Percentiles rank a stretch among this genome's conserved stretches.
phyloP scores from a whole-genome alignment of 2,329 filamentous ascomycete species.

The Cladophialophora carrionii region DNA sequence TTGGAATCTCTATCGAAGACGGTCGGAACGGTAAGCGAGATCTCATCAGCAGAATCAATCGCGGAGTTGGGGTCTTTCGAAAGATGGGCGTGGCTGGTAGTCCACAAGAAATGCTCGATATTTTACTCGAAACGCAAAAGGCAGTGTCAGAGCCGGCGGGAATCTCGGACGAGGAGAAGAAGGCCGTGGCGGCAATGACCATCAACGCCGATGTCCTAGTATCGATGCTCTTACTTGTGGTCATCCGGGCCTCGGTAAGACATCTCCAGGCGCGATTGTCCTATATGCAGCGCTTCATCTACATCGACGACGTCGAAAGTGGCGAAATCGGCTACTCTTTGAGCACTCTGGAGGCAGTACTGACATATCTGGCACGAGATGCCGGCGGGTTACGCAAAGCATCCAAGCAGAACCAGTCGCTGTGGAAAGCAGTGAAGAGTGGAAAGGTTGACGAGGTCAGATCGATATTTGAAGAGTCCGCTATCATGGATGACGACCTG shows the following conservation, averaged over 20 bases:
- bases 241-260: slow-evolving; percentile 85
- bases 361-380: slow-evolving; percentile 83
- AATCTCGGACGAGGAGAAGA: slow-evolving; percentile 54
- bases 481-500: slow-evolving; percentile 50
- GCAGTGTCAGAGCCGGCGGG: slow-evolving; percentile 68
- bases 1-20: slow-evolving; percentile 83
- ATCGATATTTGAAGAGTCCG: slow-evolving; percentile 75
- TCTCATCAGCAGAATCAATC: slow-evolving; percentile 73
- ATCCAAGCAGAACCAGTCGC: slow-evolving; percentile 78
- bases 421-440: slow-evolving; percentile 85
- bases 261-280: slow-evolving; percentile 84
- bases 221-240: slow-evolving; percentile 84
- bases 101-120: slow-evolving; percentile 86
- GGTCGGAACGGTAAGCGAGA: slow-evolving; percentile 78
- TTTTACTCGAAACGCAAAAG: slow-evolving; percentile 79
- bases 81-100: slow-evolving; percentile 77
- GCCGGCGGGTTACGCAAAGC: slow-evolving; percentile 80
- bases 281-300: slow-evolving; percentile 98
- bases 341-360: slow-evolving; percentile 92
- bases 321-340: slow-evolving; percentile 95
- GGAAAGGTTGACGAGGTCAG: slow-evolving; percentile 76
- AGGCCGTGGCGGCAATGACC: slow-evolving; percentile 58
- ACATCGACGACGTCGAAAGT: slow-evolving; percentile 94
- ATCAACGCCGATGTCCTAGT: slow-evolving; percentile 91
- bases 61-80: slow-evolving; percentile 84